Base-by-base conservation (phyloP, 2,329 filamentous ascomycete genomes). In the Cladobotryum protrusum region DNA sequence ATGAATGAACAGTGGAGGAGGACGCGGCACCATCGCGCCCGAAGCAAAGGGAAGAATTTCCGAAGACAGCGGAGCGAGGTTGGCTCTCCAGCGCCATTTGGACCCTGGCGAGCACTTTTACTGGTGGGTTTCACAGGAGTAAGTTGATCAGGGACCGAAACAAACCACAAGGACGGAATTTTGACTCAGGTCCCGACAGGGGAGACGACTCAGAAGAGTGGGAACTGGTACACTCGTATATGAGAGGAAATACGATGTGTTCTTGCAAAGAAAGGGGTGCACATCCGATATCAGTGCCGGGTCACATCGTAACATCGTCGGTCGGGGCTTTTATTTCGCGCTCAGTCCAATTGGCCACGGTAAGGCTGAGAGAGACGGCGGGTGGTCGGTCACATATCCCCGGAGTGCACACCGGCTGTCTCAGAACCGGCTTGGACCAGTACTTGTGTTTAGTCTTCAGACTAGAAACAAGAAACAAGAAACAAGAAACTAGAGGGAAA, bases 341-440 rank as follows among this genome's bases (percentile, higher is more conserved):
- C 40, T 15, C 13, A 7, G 32, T 18, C 24, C 24, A 29, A 15
- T 34, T 47, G 39, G 45, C n/a, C 33, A 32, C 15, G 17, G 46
- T 52, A 52, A 52, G 50, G 50, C 50, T 52, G 46, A 52, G 46
- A 18, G 18, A 29, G 39, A 13, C 24, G 47, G 44, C 34, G 36
- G 46, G 42, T 29, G 42, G 29, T 18, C 37, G n/a, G 48, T 39
- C 18, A 43, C 36, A 50, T 40, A 39, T 52, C 46, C 46, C 45
- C 45, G 35, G 40, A 20, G 39, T 42, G 17, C 18, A 18, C 39
- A 42, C 39, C 39, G 15, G 39, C 8, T 15, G 39, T 13, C 19
- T 18, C 24, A 29, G 24, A 29, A 9, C 6, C 24, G 24, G 11
- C 6, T 29, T 6, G 24, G 11, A 29, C 24, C 24, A 29, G 24